A percentile compares a stretch with the other conserved stretches of the same genome.
These are phyloP conservation scores for Phialophora macrospora DNA, from an alignment of 2,329 filamentous ascomycete species.

Conservation along the genomic window DNA sequence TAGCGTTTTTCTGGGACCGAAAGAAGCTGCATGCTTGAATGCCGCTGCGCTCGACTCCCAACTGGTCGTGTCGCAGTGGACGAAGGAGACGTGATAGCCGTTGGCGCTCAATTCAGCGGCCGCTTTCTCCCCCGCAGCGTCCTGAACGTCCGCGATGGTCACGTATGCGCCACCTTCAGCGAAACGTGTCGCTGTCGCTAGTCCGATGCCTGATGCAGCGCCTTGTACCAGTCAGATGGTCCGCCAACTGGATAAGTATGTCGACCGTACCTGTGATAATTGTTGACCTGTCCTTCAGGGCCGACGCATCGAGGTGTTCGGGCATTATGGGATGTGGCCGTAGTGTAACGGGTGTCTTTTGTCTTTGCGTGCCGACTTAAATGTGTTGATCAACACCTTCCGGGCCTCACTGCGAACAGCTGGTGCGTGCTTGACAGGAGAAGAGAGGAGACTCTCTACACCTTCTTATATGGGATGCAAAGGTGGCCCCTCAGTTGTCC, in stretches of 20 bases:
- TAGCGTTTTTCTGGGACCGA: conserved; percentile 37
- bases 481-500: too few relatives aligned
- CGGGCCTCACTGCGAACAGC: too few relatives aligned
- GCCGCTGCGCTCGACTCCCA: conserved; percentile 42
- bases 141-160: conserved; percentile 44
- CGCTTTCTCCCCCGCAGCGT: conserved; percentile 1
- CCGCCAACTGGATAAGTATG: background rate
- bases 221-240: conserved; percentile 7
- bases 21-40: conserved; percentile 42
- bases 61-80: conserved; percentile 41
- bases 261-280: conserved; percentile 27
- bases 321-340: background rate
- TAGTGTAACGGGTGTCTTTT: background rate
- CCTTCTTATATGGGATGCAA: too few relatives aligned
- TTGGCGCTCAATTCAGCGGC: conserved; percentile 13
- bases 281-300: conserved; percentile 22
- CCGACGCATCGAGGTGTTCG: conserved; percentile 12
- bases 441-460: too few relatives aligned
- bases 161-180: conserved; percentile 48
- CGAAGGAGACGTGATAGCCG: conserved; percentile 39
- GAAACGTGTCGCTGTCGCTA: conserved; percentile 46
- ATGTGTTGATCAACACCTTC: too few relatives aligned
- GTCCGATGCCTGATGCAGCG: conserved; percentile 46
- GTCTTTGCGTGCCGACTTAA: too few relatives aligned
- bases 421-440: too few relatives aligned